Percentiles rank a stretch among this genome's conserved stretches.
These are phyloP conservation scores for Sequoia sempervirens DNA, from an alignment of 75 land plant species.

Conservation along the genomic window DNA sequence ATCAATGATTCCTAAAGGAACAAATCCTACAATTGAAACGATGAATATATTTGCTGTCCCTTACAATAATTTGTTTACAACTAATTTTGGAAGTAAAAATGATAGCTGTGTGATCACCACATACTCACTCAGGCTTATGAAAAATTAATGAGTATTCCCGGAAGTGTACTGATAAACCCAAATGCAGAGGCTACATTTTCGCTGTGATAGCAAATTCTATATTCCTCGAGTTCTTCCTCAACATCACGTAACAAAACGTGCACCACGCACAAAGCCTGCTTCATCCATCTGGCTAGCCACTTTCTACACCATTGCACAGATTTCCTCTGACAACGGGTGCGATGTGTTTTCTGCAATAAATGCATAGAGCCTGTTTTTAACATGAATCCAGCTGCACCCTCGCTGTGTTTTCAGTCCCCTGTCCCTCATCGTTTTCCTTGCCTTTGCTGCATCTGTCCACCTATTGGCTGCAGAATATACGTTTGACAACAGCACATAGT, in stretches of 20 bases:
- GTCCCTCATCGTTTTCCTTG: slow-evolving; percentile 37
- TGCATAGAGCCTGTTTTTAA: slow-evolving; percentile 35
- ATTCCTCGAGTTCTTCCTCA: slow-evolving; percentile 52
- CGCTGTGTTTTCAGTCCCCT: slow-evolving; percentile 38
- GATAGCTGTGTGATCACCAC: slow-evolving; percentile 15
- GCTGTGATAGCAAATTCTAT: slow-evolving; percentile 36
- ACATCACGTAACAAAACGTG: slow-evolving; percentile 53
- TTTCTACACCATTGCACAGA: slow-evolving; percentile 22
- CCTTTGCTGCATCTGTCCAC: slow-evolving; percentile 34
- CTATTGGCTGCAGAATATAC: slow-evolving; percentile 46
- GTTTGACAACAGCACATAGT: slow-evolving; percentile 53
- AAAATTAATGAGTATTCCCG: neutral
- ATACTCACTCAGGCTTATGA: neutral
- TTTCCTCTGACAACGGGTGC: slow-evolving; percentile 39
- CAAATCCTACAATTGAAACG: neutral
- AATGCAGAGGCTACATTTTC: slow-evolving; percentile 59
- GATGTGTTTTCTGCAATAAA: slow-evolving; percentile 35
- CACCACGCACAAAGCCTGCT: slow-evolving; percentile 53
- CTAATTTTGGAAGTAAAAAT: slow-evolving; percentile 4
- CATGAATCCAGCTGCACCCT: slow-evolving; percentile 50
- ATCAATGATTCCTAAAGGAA: too few species aligned
- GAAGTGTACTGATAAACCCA: neutral
- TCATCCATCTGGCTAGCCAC: slow-evolving; percentile 38
- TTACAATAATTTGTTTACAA: neutral
- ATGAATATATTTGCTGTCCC: slow-evolving; percentile 7